These are phyloP conservation scores for Cercospora sojina DNA, from an alignment of 2,329 filamentous ascomycete species.

Conservation along the genomic window DNA sequence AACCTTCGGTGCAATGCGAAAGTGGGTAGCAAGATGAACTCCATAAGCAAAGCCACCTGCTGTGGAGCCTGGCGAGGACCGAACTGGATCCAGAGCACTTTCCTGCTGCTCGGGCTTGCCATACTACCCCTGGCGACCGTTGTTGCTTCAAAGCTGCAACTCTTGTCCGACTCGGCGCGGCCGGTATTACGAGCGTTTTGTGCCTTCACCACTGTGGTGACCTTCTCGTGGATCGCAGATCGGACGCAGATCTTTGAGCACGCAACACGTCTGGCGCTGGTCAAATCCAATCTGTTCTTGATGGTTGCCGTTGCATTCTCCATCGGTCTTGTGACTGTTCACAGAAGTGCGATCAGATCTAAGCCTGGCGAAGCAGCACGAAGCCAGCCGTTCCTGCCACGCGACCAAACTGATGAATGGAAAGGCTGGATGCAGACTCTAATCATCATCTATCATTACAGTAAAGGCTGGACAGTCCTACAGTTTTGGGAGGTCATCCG, in stretches of 20 bases:
- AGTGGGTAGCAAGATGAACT: slow-evolving; percentile 39
- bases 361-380: slow-evolving; percentile 7
- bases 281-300: slow-evolving; percentile 39
- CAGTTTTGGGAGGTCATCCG: slow-evolving; percentile 57
- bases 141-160: slow-evolving; percentile 10
- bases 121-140: slow-evolving; percentile 32
- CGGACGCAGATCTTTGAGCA: slow-evolving; percentile 56
- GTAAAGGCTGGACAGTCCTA: slow-evolving; percentile 51
- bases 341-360: slow-evolving; percentile 15
- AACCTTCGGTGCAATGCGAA: slow-evolving; percentile 57
- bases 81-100: slow-evolving; percentile 40
- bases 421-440: slow-evolving; percentile 65
- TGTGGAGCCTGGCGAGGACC: slow-evolving; percentile 49
- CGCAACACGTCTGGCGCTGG: slow-evolving; percentile 44
- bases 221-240: slow-evolving; percentile 51
- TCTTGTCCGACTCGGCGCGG: slow-evolving; percentile 13
- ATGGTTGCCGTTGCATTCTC: slow-evolving; percentile 35
- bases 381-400: slow-evolving; percentile 49
- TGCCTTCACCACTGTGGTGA: slow-evolving; percentile 25
- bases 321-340: slow-evolving; percentile 28
- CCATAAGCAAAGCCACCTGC: slow-evolving; percentile 53
- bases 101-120: slow-evolving; percentile 37
- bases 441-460: slow-evolving; percentile 59
- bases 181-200: slow-evolving; percentile 17
- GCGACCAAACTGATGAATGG: slow-evolving; percentile 63